Evolutionary conservation across 2,329 filamentous ascomycete species (phyloP), one percentile per base, ranked within the genome.

Genomic region (Sarocladiaceae sp.): DNA sequence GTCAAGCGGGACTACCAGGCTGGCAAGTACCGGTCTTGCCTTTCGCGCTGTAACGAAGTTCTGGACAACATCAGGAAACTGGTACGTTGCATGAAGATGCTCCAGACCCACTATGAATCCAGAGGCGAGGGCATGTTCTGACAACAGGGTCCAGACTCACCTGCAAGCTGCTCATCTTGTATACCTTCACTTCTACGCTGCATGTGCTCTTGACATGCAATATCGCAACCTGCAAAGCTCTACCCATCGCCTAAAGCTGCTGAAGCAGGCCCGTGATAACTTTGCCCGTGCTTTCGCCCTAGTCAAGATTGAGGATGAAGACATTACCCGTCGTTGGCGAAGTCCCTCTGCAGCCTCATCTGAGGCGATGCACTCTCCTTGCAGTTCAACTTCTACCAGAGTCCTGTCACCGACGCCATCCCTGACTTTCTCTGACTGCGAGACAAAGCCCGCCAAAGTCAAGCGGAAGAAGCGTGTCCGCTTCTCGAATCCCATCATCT

Each of bases 171-270:
- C 73, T 6, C 73, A 80, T 53, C 63, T 78, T 26, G 73, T 80
- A 50, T 79, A 78, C 48, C 65, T 81, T 5, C 70, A 78, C 55
- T 80, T 80, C 56, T 81, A 80, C 49, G 76, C 76, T n/a, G 77
- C 77, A 16, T 72, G 67, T n/a, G 73, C 76, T 12, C 66, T 77
- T 33, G 77, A 80, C 53, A 72, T 73, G 63, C 74, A 75, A 51
- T 74, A 74, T 1, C 67, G 69, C 21, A 64, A 68, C 27, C 60
- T 78, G 6, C 66, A 67, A 13, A 59, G 65, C 10, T 66, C 65
- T 2, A 72, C 72, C 0, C 65, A 71, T 49, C 71, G 74, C 34
- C 60, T 61, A 26, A 67, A 58, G 44, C 63, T 80, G 6, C 64
- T 80, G 5, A 62, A 66, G 27, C 69, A 78, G 50, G 74, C 76